Conservation (phyloP, 148 eudicot species). For the Dysphania ambrosioides region DNA sequence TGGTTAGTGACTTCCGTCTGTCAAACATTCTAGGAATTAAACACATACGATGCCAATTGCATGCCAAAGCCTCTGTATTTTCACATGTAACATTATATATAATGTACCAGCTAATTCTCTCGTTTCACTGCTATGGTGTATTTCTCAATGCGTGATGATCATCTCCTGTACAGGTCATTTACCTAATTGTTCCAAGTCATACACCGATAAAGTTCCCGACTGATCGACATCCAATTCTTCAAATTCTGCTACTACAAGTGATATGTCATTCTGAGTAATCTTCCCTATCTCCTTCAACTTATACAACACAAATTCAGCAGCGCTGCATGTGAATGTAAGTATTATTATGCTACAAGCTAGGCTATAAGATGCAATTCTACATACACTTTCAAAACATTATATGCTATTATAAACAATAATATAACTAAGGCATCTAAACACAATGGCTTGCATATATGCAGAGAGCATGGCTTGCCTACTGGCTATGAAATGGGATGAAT, state of each 20-base stretch:
- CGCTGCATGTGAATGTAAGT: constrained; percentile 32
- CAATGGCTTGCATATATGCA: too few species aligned
- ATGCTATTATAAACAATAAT: too few species aligned
- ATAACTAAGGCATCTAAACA: too few species aligned
- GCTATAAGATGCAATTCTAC: background rate
- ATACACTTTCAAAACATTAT: background rate
- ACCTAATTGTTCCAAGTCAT: constrained; percentile 46
- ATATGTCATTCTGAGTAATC: constrained; percentile 58
- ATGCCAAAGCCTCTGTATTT: too few species aligned
- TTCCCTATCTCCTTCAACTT: constrained; percentile 90
- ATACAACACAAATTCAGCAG: constrained; percentile 68
- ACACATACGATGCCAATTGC: too few species aligned
- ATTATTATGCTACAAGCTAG: background rate
- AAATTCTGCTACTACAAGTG: constrained; percentile 56
- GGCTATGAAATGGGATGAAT: too few species aligned
- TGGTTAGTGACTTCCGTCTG: too few species aligned
- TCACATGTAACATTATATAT: too few species aligned
- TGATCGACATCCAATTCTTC: constrained; percentile 73
- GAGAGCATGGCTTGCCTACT: too few species aligned
- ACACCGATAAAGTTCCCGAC: constrained; percentile 60
- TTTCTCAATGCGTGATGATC: background rate
- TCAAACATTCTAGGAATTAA: too few species aligned
- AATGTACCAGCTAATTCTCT: too few species aligned
- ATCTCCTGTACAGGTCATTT: constrained; percentile 28
- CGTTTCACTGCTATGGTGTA: background rate